A percentile compares a stretch with the other conserved stretches of the same genome.
phyloP scores from a whole-genome alignment of 2,329 filamentous ascomycete genomes.

The Phaeoacremonium minimum region DNA sequence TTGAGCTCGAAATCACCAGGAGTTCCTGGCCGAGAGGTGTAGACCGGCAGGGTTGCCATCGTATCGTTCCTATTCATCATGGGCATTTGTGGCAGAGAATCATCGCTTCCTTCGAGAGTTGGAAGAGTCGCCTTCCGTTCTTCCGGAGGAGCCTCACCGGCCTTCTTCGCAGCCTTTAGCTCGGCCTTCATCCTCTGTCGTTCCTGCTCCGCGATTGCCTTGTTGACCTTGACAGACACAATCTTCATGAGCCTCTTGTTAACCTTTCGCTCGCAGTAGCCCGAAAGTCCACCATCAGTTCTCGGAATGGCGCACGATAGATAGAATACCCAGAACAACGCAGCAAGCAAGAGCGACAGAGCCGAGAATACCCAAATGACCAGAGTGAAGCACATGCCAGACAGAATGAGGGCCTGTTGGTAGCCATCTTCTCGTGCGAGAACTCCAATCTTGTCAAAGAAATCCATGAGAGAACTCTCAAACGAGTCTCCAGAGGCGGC shows the following conservation, averaged over 20 bases:
- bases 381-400: slow-evolving; percentile 88
- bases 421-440: slow-evolving; percentile 71
- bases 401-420: slow-evolving; percentile 77
- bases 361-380: slow-evolving; percentile 84
- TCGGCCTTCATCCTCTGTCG: slow-evolving; percentile 50
- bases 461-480: slow-evolving; percentile 63
- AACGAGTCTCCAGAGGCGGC: slow-evolving; percentile 53
- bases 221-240: slow-evolving; percentile 82
- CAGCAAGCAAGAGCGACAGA: slow-evolving; percentile 68
- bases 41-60: slow-evolving; percentile 56
- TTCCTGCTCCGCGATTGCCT: slow-evolving; percentile 77
- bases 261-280: slow-evolving; percentile 89
- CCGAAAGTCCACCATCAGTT: slow-evolving; percentile 72
- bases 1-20: slow-evolving; percentile 48
- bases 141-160: slow-evolving; percentile 44
- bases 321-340: slow-evolving; percentile 80
- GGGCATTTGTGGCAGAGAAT: slow-evolving; percentile 56
- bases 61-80: slow-evolving; percentile 56
- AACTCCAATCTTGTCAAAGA: slow-evolving; percentile 76
- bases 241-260: slow-evolving; percentile 81
- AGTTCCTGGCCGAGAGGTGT: slow-evolving; percentile 56
- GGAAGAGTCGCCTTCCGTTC: slow-evolving; percentile 65
- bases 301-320: slow-evolving; percentile 88
- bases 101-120: slow-evolving; percentile 37
- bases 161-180: slow-evolving; percentile 45